Evolutionary conservation across 169 alveolate species (phyloP), one percentile per base, ranked within the genome.

Genomic region (Plasmodium sp.): DNA sequence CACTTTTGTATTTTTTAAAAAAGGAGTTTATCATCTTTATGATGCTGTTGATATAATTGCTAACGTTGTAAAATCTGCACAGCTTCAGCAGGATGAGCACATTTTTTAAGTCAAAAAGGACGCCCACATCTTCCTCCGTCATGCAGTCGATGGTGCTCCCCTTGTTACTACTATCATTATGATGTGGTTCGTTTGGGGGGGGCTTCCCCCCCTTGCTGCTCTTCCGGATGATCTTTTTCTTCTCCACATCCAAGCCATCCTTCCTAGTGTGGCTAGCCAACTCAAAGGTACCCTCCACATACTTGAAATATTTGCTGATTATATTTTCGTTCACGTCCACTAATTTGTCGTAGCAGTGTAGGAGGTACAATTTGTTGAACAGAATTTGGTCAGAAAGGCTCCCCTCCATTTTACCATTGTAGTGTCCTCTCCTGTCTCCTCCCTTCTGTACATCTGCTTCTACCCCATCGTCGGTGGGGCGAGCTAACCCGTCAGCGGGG

Each of bases 281-380:
- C 4, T 36, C 43, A 41, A 90, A 18, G 3, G 33, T 43, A 58
- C 27, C 75, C 34, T 81, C 92, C 33, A 92, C 43, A 83, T 92
- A 92, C 45, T 92, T 92, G 54, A 92, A 92, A 48, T 92, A 92
- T 82, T 92, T 92, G 48, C 95, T 92, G 45, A 92, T 82, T 73
- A 92, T 83, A 48, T 92, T 92, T 72, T 92, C 95, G 62, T 92
- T 92, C 22, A 43, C 48, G 22, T 92, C 92, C 36, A 92, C 77
- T 71, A 92, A 73, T 73, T 92, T 92, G 43, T 92, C 95, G 77
- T 81, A 92, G 48, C 92, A 81, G 48, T 92, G 84, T 83, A 92
- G 45, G 58, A 81, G 16, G 43, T 81, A 73, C 48, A 92, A 51
- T 10, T 81, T 92, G 45, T 81, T 92, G 43, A 67, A 92, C 2